Base-by-base conservation (phyloP, 2,329 filamentous ascomycete genomes). In the Apiospora koreana region DNA sequence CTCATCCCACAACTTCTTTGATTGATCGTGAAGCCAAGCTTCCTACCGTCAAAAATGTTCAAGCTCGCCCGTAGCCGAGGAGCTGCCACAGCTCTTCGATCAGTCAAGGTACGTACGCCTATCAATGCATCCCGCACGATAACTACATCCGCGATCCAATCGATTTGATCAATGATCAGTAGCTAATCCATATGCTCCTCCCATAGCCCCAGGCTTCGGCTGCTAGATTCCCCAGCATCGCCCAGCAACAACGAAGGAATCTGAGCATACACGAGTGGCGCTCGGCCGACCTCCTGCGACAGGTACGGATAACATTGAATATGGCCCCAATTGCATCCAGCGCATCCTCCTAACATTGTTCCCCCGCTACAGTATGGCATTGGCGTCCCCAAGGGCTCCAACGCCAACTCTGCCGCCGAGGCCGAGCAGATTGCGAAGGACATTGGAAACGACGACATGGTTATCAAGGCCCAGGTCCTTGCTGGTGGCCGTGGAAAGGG, bases 401-500 rank as follows among this genome's bases (percentile, higher is more conserved):
- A 97, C 79, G 96, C 96, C 77, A 91, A 90, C 82, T 92, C 86
- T 73, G 89, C 93, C 65, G 90, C 92, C 79, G 96, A 98, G 87
- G 96, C 96, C 76, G 95, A 98, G 89, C 87, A 90, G 78, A 89
- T 98, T 79, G 96, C 96, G 71, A 95, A 95, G 86, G 86, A 91
- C 75, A 96, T 99, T 80, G 93, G 94, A 87, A 92, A 89, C 78
- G 95, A 97, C 81, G 96, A 99, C 83, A 95, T 98, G 91, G 96
- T 99, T 77, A 98, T 99, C 89, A 99, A 99, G 90, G 96, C 96
- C 73, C 96, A 99, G 87, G 96, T 99, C 72, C 93, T 99, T 74
- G 96, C 96, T 73, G 96, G 96, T 85, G 96, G 96, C 75, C 93
- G 96, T 87, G 96, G 96, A 85, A 99, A 99, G 89, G 96, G 96